Evolutionary conservation across 805 yeast species (phyloP).

Genomic region (Pichia scutulata): DNA sequence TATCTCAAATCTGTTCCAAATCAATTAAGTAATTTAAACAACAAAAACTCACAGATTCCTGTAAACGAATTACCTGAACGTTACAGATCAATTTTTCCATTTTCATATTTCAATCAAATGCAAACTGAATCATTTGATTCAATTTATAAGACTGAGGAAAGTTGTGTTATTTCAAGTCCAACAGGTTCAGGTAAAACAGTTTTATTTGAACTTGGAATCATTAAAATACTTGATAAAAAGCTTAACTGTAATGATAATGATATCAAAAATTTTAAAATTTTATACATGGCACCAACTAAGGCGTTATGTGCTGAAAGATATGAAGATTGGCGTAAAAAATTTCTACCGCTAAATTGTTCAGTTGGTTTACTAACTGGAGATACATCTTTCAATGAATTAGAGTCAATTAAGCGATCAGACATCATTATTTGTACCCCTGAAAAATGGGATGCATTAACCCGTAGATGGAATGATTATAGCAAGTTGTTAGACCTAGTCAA

Average conservation of each 20-base stretch:
- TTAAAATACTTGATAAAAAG: constrained; percentile 20
- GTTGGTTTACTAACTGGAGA: constrained; percentile 91
- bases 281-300: constrained; percentile 87
- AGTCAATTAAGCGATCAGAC: constrained; percentile 71
- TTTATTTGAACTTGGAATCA: constrained; percentile 72
- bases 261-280: constrained; percentile 75
- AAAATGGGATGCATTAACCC: constrained; percentile 95
- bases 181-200: constrained; percentile 98
- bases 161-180: constrained; percentile 93
- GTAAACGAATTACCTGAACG: constrained; percentile 28
- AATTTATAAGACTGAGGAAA: constrained; percentile 85
- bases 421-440: constrained; percentile 86
- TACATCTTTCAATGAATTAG: constrained; percentile 78
- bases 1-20: background rate
- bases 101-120: constrained; percentile 57
- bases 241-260: constrained; percentile 37
- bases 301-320: constrained; percentile 95
- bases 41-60: background rate
- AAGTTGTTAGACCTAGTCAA: constrained; percentile 77
- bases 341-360: constrained; percentile 76
- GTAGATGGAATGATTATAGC: constrained; percentile 82
- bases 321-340: constrained; percentile 69
- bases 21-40: background rate
- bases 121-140: constrained; percentile 86
- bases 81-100: constrained; percentile 27